Evolutionary conservation across 1,139 yeast species (phyloP), one percentile per base, ranked within the genome.

Genomic region (Magnusiomyces magnusii): DNA sequence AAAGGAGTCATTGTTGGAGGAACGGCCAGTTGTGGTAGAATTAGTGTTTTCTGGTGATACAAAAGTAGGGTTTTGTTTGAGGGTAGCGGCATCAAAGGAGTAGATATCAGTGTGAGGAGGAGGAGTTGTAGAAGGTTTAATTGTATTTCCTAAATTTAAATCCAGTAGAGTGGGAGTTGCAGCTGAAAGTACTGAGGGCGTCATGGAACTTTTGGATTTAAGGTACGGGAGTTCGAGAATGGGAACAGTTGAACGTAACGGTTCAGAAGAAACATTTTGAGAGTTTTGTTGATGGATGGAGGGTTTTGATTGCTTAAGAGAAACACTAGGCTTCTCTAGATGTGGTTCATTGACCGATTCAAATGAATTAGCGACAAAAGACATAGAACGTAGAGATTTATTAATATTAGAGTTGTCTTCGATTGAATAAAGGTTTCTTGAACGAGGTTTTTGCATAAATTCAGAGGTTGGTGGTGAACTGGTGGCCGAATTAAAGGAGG

Each of bases 321-420:
- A 17, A n/a, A 15, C 19, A 19, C 3, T 17, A 19, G 44, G 3
- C 17, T n/a, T 17, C 5, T 39, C 44, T 15, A 17, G 19, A 39
- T 47, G 51, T 23, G 51, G 53, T 42, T 59, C 52, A 7, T 39
- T 57, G 39, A 57, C 56, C 15, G 65, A 64, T 23, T 64, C 66
- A 17, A 61, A 58, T 21, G 66, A 64, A 25, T 66, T 63, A 41
- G 67, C 66, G 27, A 64, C 53, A n/a, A 66, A 64, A 23, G 65
- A 62, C 66, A 65, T 65, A 54, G 66, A 65, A 47, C 61, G 60
- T 25, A 54, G 56, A 17, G 60, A 59, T 2, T 21, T 5, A 23
- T 44, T 25, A 19, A 9, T 9, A 9, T 10, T 39, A 9, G 44
- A 7, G 44, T 41, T 19, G 21, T 17, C 44, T 41, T n/a, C n/a